Conservation (phyloP, 352 stramenopile genomes). For the Pythium scleroteichum region DNA sequence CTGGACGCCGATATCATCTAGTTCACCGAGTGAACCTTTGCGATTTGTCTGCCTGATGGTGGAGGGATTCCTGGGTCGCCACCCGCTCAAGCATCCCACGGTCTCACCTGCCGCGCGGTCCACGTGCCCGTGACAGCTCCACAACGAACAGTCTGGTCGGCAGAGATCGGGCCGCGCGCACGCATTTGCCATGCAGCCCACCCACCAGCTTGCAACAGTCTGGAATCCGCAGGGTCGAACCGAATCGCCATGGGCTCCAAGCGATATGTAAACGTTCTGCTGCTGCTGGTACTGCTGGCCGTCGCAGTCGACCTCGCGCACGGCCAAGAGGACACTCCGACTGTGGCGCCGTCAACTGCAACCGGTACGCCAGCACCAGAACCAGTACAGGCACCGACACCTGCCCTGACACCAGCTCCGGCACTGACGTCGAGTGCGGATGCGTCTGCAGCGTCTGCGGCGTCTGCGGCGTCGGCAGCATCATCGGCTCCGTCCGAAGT, state of each 20-base stretch:
- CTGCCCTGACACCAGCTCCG: too few relatives aligned
- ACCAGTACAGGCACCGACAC: not conserved
- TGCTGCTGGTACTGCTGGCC: not conserved
- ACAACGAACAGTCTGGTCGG: not conserved
- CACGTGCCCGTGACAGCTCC: too few relatives aligned
- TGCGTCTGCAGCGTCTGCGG: not conserved
- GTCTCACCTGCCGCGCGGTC: not conserved
- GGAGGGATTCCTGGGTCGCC: not conserved
- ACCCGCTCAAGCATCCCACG: not conserved
- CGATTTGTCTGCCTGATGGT: too few relatives aligned
- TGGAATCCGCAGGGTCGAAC: not conserved
- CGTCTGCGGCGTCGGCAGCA: not conserved
- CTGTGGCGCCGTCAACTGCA: not conserved
- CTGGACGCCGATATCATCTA: not conserved
- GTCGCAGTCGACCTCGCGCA: not conserved
- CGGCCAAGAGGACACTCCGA: not conserved
- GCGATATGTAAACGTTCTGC: too few relatives aligned
- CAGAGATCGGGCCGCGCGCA: constrained; percentile 1
- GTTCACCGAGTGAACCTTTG: not conserved
- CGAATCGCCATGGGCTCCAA: too few relatives aligned
- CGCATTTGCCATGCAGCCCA: not conserved
- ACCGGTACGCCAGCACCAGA: not conserved
- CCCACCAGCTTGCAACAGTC: not conserved
- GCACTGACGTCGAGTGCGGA: too few relatives aligned
- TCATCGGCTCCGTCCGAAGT: not conserved